These are phyloP conservation scores for Auricularia auricula-judae DNA, from an alignment of 768 basidiomycete genomes.

Conservation along the genomic window DNA sequence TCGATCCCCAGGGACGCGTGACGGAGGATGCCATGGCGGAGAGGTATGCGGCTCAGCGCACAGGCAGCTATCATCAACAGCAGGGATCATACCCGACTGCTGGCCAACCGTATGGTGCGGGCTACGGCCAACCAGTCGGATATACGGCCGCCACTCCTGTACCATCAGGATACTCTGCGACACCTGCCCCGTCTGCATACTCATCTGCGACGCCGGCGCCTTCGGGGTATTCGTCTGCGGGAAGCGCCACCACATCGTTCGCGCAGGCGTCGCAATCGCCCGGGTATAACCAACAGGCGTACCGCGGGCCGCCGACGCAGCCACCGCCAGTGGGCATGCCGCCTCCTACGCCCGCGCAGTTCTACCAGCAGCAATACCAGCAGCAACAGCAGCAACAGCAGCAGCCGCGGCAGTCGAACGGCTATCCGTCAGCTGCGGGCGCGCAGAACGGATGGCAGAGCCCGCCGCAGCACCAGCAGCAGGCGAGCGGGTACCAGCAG, in stretches of 20 bases:
- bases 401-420: constrained; percentile 5
- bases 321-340: neutral
- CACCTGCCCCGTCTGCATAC: constrained; percentile 7
- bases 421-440: neutral
- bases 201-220: neutral
- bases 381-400: constrained; percentile 14
- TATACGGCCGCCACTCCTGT: neutral
- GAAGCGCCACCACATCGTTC: neutral
- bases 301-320: constrained; percentile 2
- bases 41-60: constrained; percentile 22
- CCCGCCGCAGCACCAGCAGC: constrained; percentile 17
- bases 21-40: constrained; percentile 71
- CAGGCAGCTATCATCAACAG: constrained; percentile 15
- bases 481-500: constrained; percentile 10
- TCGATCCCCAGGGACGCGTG: constrained; percentile 74
- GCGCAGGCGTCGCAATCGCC: constrained; percentile 7
- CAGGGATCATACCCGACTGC: constrained; percentile 8
- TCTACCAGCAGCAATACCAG: constrained; percentile 25
- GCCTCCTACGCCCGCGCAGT: constrained; percentile 23
- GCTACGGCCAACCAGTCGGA: constrained; percentile 13
- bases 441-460: neutral
- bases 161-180: constrained; percentile 12
- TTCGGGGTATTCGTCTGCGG: constrained; percentile 12
- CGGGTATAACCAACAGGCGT: constrained; percentile 8
- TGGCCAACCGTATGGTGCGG: constrained; percentile 18